Evolutionary conservation across 2,329 filamentous ascomycete genomes (phyloP).

Genomic region (Scytalidium lignicola): DNA sequence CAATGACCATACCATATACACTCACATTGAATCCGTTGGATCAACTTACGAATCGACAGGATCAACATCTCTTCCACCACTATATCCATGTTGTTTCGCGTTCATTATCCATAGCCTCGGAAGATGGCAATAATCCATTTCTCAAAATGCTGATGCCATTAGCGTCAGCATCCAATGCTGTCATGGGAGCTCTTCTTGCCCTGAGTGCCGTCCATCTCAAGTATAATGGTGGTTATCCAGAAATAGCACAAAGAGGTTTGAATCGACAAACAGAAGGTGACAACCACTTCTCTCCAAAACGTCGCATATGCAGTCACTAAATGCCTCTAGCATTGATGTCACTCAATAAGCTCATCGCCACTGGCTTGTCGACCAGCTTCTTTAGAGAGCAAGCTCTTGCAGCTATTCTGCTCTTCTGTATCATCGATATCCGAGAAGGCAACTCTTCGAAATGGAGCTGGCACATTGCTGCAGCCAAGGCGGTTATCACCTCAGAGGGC

Average conservation of each 20-base stretch:
- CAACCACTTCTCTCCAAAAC: neutral
- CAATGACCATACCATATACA: neutral
- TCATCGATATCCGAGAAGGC: constrained; percentile 22
- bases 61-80: constrained; percentile 2
- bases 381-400: constrained; percentile 1
- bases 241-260: constrained; percentile 1
- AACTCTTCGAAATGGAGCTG: constrained; percentile 43
- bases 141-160: constrained; percentile 1
- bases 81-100: constrained; percentile 1
- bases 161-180: neutral
- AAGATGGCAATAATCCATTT: constrained; percentile 3
- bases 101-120: constrained; percentile 1
- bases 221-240: constrained; percentile 1
- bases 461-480: constrained; percentile 42
- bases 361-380: neutral
- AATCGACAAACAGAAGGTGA: constrained; percentile 3
- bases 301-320: neutral
- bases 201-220: constrained; percentile 2
- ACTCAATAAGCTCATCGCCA: neutral
- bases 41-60: neutral
- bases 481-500: constrained; percentile 23
- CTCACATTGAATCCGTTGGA: neutral
- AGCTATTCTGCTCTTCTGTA: constrained; percentile 2
- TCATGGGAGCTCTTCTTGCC: constrained; percentile 3
- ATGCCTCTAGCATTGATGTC: neutral